Conservation (phyloP, 441 rosid species). For the Macaranga tanarius region DNA sequence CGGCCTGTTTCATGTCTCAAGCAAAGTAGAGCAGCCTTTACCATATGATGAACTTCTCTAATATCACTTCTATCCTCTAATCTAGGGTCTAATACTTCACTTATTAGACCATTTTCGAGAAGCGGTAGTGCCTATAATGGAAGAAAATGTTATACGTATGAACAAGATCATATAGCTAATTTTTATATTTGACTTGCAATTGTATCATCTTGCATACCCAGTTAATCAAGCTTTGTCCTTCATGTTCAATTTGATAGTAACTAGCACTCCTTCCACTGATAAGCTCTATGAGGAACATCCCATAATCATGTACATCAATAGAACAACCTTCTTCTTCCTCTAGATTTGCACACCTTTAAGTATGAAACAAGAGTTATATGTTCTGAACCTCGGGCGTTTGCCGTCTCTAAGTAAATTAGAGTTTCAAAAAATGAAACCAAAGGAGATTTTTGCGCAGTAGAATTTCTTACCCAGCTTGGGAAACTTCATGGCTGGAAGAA, state of each 20-base stretch:
- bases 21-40: constrained; percentile 45
- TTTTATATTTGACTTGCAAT: no score
- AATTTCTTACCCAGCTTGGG: constrained; percentile 35
- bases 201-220: constrained; percentile 42
- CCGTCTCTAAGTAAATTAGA: not conserved
- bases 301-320: constrained; percentile 41
- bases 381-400: no score
- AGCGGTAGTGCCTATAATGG: constrained; percentile 38
- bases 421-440: not conserved
- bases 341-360: constrained; percentile 25
- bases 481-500: constrained; percentile 21
- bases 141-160: not conserved
- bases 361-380: not conserved
- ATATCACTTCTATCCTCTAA: constrained; percentile 22
- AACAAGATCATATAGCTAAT: no score
- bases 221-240: constrained; percentile 29
- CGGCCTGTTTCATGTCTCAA: constrained; percentile 20
- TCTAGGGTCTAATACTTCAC: constrained; percentile 37
- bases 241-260: constrained; percentile 17
- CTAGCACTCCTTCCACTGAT: constrained; percentile 40
- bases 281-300: constrained; percentile 44
- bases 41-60: constrained; percentile 29
- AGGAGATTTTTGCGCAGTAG: not conserved
- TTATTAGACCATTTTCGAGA: constrained; percentile 26
- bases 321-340: constrained; percentile 29